phyloP scores from a whole-genome alignment of 176 grass and related monocot species.

The Musa beccarii region DNA sequence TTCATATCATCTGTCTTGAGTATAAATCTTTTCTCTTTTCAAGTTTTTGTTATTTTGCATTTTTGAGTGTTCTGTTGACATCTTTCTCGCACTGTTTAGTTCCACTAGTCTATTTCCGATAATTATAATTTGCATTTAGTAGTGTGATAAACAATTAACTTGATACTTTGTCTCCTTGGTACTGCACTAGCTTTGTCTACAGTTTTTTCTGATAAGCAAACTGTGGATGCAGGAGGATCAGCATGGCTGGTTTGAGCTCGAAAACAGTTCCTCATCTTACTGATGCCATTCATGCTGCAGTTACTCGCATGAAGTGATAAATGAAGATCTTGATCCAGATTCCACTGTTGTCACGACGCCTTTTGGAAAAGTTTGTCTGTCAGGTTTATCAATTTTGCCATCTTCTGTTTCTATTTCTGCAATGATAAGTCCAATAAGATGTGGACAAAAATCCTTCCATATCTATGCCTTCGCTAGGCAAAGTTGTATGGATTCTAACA shows the following conservation, averaged over 20 bases:
- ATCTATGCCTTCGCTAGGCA: too few relatives aligned
- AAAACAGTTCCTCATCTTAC: constrained; percentile 60
- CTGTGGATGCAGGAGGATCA: constrained; percentile 77
- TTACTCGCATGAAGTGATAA: constrained; percentile 20
- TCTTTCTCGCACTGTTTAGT: background rate
- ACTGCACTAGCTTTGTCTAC: background rate
- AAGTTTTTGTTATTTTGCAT: too few relatives aligned
- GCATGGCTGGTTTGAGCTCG: constrained; percentile 79
- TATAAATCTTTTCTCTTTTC: too few relatives aligned
- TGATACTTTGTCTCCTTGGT: too few relatives aligned
- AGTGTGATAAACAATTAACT: too few relatives aligned
- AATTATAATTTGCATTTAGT: too few relatives aligned
- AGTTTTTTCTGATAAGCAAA: constrained; percentile 10
- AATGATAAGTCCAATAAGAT: too few relatives aligned
- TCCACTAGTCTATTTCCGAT: too few relatives aligned
- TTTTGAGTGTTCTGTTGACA: background rate
- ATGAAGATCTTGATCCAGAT: background rate
- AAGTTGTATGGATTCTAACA: too few relatives aligned
- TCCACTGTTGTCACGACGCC: background rate
- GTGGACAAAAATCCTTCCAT: too few relatives aligned
- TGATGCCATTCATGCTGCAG: constrained; percentile 80
- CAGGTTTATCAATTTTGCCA: background rate
- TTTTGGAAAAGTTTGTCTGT: background rate
- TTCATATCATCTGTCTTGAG: background rate
- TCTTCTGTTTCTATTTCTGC: background rate